These are phyloP conservation scores for Colletotrichum ledebouriae DNA, from an alignment of 2,329 filamentous ascomycete genomes.

Conservation along the genomic window DNA sequence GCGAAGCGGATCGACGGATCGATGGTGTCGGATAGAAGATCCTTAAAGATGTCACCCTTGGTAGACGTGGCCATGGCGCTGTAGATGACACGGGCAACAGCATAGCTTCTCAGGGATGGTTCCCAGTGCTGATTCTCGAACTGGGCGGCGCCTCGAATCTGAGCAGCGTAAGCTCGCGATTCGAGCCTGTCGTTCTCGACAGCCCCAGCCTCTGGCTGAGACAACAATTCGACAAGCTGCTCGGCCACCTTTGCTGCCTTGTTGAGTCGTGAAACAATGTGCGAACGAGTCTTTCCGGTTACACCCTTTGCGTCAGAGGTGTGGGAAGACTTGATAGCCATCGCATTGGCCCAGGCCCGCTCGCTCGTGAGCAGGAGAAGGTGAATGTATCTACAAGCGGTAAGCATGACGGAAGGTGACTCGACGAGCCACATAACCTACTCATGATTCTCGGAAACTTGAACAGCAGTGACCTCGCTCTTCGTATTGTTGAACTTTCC, in stretches of 20 bases:
- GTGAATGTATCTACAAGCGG: slow-evolving; percentile 73
- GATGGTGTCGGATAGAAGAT: slow-evolving; percentile 86
- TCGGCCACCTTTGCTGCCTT: slow-evolving; percentile 82
- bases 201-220: slow-evolving; percentile 73
- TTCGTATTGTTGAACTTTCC: slow-evolving; percentile 83
- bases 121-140: slow-evolving; percentile 94
- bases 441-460: slow-evolving; percentile 82
- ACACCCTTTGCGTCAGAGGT: slow-evolving; percentile 84
- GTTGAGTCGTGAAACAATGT: slow-evolving; percentile 88
- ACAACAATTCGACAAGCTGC: slow-evolving; percentile 75
- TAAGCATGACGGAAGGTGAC: slow-evolving; percentile 26
- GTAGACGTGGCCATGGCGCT: slow-evolving; percentile 75
- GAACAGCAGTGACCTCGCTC: slow-evolving; percentile 76
- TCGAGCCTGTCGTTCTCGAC: slow-evolving; percentile 82
- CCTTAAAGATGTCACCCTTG: slow-evolving; percentile 85
- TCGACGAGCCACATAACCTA: slow-evolving; percentile 55
- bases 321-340: slow-evolving; percentile 91
- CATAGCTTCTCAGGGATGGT: slow-evolving; percentile 79
- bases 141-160: slow-evolving; percentile 80
- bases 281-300: slow-evolving; percentile 82
- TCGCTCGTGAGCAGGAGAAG: slow-evolving; percentile 90
- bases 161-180: slow-evolving; percentile 84
- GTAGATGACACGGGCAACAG: slow-evolving; percentile 86
- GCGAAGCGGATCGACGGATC: slow-evolving; percentile 96
- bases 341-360: slow-evolving; percentile 93